These are phyloP conservation scores for Boletus vinaceobasis DNA, from an alignment of 768 basidiomycete species.

Conservation along the genomic window DNA sequence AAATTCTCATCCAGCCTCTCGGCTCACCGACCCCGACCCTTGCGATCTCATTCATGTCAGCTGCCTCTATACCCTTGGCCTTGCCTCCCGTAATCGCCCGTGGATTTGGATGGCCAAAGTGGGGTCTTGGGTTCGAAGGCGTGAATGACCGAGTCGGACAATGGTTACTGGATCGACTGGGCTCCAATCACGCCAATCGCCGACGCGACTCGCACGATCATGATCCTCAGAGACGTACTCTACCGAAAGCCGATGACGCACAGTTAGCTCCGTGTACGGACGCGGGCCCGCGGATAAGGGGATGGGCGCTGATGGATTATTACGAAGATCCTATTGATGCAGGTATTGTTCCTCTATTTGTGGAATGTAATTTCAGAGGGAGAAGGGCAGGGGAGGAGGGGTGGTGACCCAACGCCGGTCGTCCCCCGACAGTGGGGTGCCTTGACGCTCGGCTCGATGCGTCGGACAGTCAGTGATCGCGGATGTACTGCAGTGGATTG, in stretches of 20 bases:
- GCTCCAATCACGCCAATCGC: not conserved
- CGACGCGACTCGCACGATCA: not conserved
- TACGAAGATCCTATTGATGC: conserved; percentile 54
- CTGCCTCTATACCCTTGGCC: conserved; percentile 76
- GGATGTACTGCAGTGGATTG: not conserved
- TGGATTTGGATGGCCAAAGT: conserved; percentile 79
- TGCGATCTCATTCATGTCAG: conserved; percentile 79
- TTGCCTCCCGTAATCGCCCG: conserved; percentile 72
- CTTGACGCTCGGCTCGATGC: not conserved
- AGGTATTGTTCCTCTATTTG: conserved; percentile 58
- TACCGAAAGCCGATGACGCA: not conserved
- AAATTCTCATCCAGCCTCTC: conserved; percentile 45
- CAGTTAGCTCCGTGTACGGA: not conserved
- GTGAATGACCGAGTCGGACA: conserved; percentile 71
- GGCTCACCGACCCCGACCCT: conserved; percentile 44
- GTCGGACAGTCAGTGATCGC: not conserved
- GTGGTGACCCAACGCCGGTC: conserved; percentile 21
- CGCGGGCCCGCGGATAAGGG: conserved; percentile 48
- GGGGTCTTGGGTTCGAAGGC: conserved; percentile 80
- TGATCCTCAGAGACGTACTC: not conserved
- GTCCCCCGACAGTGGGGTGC: no score
- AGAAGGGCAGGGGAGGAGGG: conserved; percentile 41
- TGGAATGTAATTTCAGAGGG: conserved; percentile 77
- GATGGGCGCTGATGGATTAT: conserved; percentile 78
- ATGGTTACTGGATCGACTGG: conserved; percentile 64